phyloP scores from a whole-genome alignment of 2,329 filamentous ascomycete genomes.

The Mollisiaceae sp. region DNA sequence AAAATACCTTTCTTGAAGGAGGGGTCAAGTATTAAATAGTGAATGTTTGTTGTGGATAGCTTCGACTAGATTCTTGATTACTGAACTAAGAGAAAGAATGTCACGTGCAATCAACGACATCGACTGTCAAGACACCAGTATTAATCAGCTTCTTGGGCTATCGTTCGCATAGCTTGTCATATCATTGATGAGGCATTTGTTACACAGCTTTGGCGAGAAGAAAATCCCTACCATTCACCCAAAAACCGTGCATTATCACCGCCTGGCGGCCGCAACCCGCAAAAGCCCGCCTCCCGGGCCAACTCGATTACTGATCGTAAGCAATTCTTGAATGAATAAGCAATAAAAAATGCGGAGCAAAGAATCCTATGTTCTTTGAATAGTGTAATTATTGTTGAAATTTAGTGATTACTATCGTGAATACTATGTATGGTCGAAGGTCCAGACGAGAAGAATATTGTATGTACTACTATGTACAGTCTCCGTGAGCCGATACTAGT shows the following conservation, averaged over 20 bases:
- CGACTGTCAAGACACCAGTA: not conserved
- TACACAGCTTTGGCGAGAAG: not conserved
- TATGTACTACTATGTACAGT: not conserved
- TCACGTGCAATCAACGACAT: not conserved
- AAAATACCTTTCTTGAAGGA: not conserved
- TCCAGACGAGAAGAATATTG: not conserved
- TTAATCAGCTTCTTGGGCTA: slow-evolving; percentile 4
- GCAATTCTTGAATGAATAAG: not conserved
- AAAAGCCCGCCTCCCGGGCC: not conserved
- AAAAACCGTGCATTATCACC: not conserved
- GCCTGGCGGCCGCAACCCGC: not conserved
- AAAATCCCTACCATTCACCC: too few relatives aligned
- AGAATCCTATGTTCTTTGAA: not conserved
- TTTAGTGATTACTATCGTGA: not conserved
- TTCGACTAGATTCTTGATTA: not conserved
- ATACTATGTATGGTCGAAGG: not conserved
- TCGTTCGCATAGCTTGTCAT: not conserved
- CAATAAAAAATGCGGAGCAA: not conserved
- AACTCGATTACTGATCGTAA: not conserved
- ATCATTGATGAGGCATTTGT: not conserved
- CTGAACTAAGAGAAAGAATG: not conserved
- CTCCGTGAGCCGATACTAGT: not conserved
- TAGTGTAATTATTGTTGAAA: not conserved
- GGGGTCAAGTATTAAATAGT: not conserved
- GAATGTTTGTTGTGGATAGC: not conserved